Percentiles rank a stretch among this genome's conserved stretches.
Conservation (phyloP, 2,329 filamentous ascomycete genomes). For the Chaetomium sp. region DNA sequence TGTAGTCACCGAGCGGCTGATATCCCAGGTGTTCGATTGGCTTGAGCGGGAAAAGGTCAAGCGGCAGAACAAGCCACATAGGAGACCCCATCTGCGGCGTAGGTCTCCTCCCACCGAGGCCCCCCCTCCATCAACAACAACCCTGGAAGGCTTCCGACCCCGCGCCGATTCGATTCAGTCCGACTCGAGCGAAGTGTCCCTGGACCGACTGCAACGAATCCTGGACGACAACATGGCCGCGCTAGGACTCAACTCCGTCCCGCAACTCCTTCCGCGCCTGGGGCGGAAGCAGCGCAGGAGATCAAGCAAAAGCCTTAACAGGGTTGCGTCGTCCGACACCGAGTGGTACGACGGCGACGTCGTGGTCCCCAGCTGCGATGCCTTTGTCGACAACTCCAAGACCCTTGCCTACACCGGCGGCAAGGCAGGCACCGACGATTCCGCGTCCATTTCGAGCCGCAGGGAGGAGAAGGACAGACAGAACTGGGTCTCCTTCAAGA, state of each 20-base stretch:
- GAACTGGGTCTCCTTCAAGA: constrained; percentile 82
- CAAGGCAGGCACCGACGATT: constrained; percentile 35
- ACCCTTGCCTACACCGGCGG: constrained; percentile 70
- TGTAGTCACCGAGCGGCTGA: constrained; percentile 10
- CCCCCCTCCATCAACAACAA: constrained; percentile 1
- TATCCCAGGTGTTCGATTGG: constrained; percentile 60
- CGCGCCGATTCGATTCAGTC: constrained; percentile 55
- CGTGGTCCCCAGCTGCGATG: constrained; percentile 79
- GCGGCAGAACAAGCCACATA: constrained; percentile 50
- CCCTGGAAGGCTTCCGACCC: constrained; percentile 8
- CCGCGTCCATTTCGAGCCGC: constrained; percentile 36
- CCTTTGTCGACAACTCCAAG: constrained; percentile 80
- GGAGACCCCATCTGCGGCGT: constrained; percentile 37
- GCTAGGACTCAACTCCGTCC: constrained; percentile 42
- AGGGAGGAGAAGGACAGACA: constrained; percentile 61
- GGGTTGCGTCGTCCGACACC: constrained; percentile 68
- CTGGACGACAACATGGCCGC: constrained; percentile 59
- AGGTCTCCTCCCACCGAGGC: constrained; percentile 30
- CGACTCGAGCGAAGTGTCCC: constrained; percentile 62
- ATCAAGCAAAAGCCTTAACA: constrained; percentile 34
- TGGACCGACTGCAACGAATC: constrained; percentile 77
- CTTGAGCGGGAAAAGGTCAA: constrained; percentile 71
- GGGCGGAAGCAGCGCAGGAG: constrained; percentile 40
- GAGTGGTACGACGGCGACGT: constrained; percentile 77
- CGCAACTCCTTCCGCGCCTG: constrained; percentile 37